Evolutionary conservation across 176 grass and related monocot species (phyloP).

Genomic region (Alopecurus myosuroides): DNA sequence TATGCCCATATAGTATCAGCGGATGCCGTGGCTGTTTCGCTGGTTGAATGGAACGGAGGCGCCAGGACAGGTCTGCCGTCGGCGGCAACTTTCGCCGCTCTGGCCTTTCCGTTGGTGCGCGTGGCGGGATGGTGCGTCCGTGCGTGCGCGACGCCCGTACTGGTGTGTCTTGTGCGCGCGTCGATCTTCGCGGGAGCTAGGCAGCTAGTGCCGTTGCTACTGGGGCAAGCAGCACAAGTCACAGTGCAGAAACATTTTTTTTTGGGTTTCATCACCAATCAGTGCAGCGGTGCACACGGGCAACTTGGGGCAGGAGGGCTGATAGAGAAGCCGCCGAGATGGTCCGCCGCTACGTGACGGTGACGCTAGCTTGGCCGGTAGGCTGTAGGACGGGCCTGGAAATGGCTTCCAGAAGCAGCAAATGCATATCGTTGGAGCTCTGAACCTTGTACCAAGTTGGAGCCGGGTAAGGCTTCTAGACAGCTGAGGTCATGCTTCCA

Average conservation of each 20-base stretch:
- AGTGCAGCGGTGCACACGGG: neutral
- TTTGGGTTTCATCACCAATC: neutral
- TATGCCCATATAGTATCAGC: no score
- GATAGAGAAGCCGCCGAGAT: neutral
- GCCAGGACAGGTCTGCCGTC: neutral
- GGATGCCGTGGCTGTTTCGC: no score
- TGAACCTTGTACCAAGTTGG: no score
- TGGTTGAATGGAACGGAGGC: no score
- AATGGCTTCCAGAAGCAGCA: neutral
- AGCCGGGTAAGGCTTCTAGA: neutral
- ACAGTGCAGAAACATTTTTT: neutral
- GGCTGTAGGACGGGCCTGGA: neutral
- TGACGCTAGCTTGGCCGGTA: neutral
- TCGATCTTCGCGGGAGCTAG: no score
- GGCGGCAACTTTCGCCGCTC: neutral
- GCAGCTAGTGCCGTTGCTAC: no score
- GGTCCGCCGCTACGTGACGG: neutral
- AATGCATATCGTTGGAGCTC: neutral
- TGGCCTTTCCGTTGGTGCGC: neutral
- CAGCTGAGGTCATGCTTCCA: neutral
- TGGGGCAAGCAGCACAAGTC: neutral
- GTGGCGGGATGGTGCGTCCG: no score
- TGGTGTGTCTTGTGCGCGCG: neutral
- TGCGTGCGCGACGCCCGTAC: neutral
- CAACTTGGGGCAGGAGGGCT: neutral